Base-by-base conservation (phyloP, 345 rosid species). In the Eucalyptus caleyi region DNA sequence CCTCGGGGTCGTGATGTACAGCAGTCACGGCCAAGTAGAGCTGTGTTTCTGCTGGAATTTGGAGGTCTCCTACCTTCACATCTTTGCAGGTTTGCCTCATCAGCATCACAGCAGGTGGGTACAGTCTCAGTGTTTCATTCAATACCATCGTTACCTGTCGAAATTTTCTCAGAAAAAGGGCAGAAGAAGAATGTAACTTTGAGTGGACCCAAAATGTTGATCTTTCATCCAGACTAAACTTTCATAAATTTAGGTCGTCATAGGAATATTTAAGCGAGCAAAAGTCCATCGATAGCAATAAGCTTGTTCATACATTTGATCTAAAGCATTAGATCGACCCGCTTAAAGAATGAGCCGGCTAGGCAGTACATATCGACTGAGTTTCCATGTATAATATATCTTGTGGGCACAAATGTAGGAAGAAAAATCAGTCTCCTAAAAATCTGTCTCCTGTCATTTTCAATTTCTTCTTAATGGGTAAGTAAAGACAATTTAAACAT, bases 101-200 rank as follows among this genome's bases (percentile, higher is more conserved):
- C 88, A 94, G 3, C 93, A 90, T 89, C 91, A 93, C 94, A 9
- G 92, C 94, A 27, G 98, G 98, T 62, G 98, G 93, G 91, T 97
- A 97, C 50, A 96, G 96, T 53, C 99, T 87, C 44, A 97, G 94
- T 1, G 97, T 94, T 93, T 97, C 99, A 3, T 94, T 91, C 87
- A 97, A 86, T 81, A 97, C 93, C 98, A 94, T 91, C 87, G 88
- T 90, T 80, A 96, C 91, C 99, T 97, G 94, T 91, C 13, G 6
- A 77, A 6, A 6, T 77, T 77, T 77, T 77, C 5, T 40, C 85
- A 40, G 12, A n/a, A 40, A 77, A 24, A 23, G 30, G 30, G 24
- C 85, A 40, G 47, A 37, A 21, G 47, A 23, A 40, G 0, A 21
- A 40, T 40, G 47, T 23, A 21, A 77, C 30, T 77, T 21, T 72